phyloP scores from a whole-genome alignment of 2,329 filamentous ascomycete species.

The Cryphonectria carpinicola region DNA sequence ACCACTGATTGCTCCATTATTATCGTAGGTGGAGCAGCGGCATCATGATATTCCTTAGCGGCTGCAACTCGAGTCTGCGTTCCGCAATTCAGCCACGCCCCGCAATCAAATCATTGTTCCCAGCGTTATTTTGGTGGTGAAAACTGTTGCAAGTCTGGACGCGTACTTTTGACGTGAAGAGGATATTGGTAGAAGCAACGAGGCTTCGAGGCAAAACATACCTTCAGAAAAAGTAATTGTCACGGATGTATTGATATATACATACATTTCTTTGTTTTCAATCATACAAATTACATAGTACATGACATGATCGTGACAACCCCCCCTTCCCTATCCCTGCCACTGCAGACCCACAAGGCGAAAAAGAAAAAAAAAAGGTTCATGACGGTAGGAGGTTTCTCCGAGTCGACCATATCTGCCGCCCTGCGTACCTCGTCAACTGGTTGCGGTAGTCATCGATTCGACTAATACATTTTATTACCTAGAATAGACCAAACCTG shows the following conservation, averaged over 20 bases:
- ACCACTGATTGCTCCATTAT: background rate
- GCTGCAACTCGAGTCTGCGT: background rate
- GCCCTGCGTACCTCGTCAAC: background rate
- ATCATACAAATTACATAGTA: background rate
- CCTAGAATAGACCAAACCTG: background rate
- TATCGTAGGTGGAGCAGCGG: background rate
- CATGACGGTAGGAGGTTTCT: conserved; percentile 1
- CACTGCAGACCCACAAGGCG: background rate
- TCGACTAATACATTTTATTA: background rate
- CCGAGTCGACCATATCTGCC: background rate
- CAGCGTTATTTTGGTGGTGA: background rate
- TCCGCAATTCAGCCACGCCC: background rate
- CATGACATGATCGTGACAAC: background rate
- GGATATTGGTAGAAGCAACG: too few relatives aligned
- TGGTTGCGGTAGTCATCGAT: background rate
- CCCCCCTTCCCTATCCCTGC: background rate
- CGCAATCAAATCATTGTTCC: background rate
- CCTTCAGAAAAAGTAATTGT: too few relatives aligned
- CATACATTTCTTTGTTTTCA: too few relatives aligned
- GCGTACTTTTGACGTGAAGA: background rate
- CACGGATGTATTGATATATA: too few relatives aligned
- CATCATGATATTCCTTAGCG: conserved; percentile 1
- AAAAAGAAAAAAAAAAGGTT: background rate
- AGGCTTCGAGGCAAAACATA: background rate
- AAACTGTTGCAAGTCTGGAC: background rate